phyloP scores from a whole-genome alignment of 345 rosid genomes.

The Eucalyptus tenuipes region DNA sequence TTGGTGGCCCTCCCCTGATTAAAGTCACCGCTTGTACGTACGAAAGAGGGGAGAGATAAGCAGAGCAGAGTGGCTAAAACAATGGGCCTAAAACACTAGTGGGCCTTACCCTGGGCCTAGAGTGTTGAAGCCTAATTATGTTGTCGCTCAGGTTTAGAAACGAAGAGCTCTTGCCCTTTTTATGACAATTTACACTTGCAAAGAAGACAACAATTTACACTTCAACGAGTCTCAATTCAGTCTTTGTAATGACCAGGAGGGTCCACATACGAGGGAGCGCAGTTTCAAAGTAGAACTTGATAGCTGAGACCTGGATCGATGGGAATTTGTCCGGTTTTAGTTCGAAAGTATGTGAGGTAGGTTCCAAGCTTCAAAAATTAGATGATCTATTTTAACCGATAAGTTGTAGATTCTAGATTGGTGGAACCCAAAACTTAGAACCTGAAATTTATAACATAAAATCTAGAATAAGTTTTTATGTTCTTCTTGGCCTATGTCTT shows the following conservation, averaged over 20 bases:
- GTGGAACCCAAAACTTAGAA: too few relatives aligned
- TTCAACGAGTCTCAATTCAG: not conserved
- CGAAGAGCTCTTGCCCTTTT: not conserved
- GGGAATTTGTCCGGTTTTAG: too few relatives aligned
- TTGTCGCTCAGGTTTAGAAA: not conserved
- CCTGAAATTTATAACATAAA: too few relatives aligned
- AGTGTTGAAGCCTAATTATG: not conserved
- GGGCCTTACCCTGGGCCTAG: not conserved
- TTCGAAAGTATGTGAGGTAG: accelerated
- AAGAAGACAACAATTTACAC: not conserved
- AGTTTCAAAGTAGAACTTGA: too few relatives aligned
- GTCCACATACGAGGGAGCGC: not conserved
- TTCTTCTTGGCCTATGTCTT: too few relatives aligned
- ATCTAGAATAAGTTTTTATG: too few relatives aligned
- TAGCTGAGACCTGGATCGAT: accelerated
- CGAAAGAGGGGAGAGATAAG: not conserved
- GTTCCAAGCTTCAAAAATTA: accelerated
- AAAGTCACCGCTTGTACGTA: not conserved
- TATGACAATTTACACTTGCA: not conserved
- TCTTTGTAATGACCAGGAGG: not conserved
- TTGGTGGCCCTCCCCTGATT: not conserved
- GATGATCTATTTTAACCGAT: accelerated
- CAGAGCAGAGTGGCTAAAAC: not conserved
- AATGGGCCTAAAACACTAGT: not conserved
- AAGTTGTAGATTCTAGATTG: too few relatives aligned